Percentiles rank a stretch among this genome's conserved stretches.
These are phyloP conservation scores for Leishmania guyanensis DNA, from an alignment of 208 protist species.

Conservation along the genomic window DNA sequence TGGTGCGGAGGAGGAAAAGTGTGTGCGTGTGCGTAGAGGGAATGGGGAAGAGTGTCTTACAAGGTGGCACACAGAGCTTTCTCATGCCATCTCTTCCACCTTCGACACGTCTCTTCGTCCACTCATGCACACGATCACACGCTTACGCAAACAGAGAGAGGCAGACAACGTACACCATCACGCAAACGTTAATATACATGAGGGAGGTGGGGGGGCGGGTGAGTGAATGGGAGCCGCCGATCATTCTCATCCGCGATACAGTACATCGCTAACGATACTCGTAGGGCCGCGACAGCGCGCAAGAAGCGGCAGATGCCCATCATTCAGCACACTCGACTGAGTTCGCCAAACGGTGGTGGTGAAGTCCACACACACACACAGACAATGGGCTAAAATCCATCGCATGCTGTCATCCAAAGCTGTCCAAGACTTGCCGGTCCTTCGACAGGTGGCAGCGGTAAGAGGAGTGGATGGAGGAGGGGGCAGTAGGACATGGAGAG, in stretches of 20 bases:
- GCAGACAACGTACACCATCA: background rate
- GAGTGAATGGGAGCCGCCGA: background rate
- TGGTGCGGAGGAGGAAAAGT: background rate
- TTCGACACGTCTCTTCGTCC: background rate
- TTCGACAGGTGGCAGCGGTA: background rate
- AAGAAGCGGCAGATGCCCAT: background rate
- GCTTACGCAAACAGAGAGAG: background rate
- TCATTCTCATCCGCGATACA: background rate
- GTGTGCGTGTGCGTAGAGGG: background rate
- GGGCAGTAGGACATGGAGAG: background rate
- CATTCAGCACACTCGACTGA: background rate
- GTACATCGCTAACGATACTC: slow-evolving; percentile 1
- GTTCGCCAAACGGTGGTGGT: background rate
- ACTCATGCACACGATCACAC: background rate
- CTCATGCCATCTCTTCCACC: background rate
- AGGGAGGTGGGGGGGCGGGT: background rate
- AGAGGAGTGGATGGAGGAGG: background rate
- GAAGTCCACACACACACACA: background rate
- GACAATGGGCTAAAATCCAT: background rate
- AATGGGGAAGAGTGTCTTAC: background rate
- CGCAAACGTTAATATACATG: background rate
- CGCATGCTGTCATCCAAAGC: background rate
- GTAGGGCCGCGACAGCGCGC: background rate
- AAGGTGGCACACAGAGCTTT: background rate
- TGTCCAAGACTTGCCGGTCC: background rate